phyloP scores from a whole-genome alignment of 805 yeast species.

The Kuraishia hungarica region DNA sequence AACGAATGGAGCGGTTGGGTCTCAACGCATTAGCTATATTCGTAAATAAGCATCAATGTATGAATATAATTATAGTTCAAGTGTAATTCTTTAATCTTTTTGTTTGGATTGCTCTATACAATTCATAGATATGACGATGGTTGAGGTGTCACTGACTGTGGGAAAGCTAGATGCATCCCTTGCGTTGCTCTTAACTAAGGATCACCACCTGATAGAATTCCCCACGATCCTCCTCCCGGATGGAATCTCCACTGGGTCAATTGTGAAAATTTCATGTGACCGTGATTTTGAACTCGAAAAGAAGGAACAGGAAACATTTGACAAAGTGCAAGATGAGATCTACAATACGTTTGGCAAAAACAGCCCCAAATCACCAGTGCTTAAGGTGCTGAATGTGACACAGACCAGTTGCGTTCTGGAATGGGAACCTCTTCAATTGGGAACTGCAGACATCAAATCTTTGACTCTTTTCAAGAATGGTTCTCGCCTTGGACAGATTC shows the following conservation, averaged over 20 bases:
- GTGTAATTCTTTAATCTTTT: not conserved
- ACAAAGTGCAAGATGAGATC: slow-evolving; percentile 63
- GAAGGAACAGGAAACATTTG: slow-evolving; percentile 50
- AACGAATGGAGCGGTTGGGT: not conserved
- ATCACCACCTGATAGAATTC: slow-evolving; percentile 91
- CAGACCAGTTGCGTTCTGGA: slow-evolving; percentile 93
- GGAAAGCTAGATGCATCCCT: slow-evolving; percentile 94
- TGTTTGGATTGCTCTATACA: not conserved
- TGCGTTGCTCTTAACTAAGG: slow-evolving; percentile 77
- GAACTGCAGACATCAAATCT: slow-evolving; percentile 72
- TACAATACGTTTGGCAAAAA: slow-evolving; percentile 62
- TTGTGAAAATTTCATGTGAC: slow-evolving; percentile 78
- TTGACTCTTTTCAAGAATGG: slow-evolving; percentile 72
- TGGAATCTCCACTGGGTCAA: slow-evolving; percentile 87
- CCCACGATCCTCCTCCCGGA: slow-evolving; percentile 92
- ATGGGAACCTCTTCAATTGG: slow-evolving; percentile 84
- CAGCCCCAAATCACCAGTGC: slow-evolving; percentile 62
- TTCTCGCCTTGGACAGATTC: slow-evolving; percentile 69
- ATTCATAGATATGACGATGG: slow-evolving; percentile 34
- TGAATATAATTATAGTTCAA: not conserved
- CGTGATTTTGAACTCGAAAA: slow-evolving; percentile 63
- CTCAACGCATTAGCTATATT: not conserved
- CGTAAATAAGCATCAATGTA: not conserved
- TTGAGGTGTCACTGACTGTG: slow-evolving; percentile 87
- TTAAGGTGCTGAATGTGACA: slow-evolving; percentile 69